phyloP scores from a whole-genome alignment of 108 stramenopile genomes.

The Nitzschia sp. region DNA sequence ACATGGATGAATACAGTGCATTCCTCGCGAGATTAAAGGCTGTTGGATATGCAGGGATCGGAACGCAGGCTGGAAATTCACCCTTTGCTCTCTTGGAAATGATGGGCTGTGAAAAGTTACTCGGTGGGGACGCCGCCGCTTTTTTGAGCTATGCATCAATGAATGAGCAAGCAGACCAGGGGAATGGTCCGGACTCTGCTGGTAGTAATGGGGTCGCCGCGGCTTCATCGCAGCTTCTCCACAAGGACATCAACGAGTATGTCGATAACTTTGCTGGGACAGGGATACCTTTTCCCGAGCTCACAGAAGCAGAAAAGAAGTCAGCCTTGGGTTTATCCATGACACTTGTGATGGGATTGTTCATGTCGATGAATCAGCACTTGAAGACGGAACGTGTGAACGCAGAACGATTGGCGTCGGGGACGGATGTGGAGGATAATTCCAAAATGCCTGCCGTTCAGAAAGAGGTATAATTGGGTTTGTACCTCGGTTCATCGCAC shows the following conservation, averaged over 20 bases:
- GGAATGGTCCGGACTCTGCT: too few species aligned
- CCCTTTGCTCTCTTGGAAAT: slow-evolving; percentile 7
- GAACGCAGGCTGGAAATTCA: not conserved
- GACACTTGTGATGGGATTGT: slow-evolving; percentile 40
- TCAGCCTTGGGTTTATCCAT: slow-evolving; percentile 49
- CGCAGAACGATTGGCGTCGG: slow-evolving; percentile 9
- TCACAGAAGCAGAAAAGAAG: slow-evolving; percentile 53
- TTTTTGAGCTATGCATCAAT: slow-evolving; percentile 46
- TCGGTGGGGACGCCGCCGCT: slow-evolving; percentile 51
- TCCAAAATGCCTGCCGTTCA: too few species aligned
- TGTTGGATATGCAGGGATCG: slow-evolving; percentile 7
- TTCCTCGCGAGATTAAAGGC: slow-evolving; percentile 21
- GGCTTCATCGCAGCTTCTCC: not conserved
- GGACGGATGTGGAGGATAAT: too few species aligned
- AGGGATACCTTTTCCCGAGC: slow-evolving; percentile 37
- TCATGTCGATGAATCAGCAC: slow-evolving; percentile 43
- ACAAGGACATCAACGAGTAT: slow-evolving; percentile 25
- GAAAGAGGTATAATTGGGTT: too few species aligned
- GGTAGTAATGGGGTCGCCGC: not conserved
- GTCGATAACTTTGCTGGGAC: slow-evolving; percentile 34
- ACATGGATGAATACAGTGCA: slow-evolving; percentile 47
- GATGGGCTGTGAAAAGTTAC: slow-evolving; percentile 23
- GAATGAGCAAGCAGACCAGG: slow-evolving; percentile 7
- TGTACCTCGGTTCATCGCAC: too few species aligned
- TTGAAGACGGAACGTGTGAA: slow-evolving; percentile 30